Evolutionary conservation across 371 early-diverging fungal species (phyloP), one percentile per base, ranked within the genome.

Genomic region (Mucor mucedo): DNA sequence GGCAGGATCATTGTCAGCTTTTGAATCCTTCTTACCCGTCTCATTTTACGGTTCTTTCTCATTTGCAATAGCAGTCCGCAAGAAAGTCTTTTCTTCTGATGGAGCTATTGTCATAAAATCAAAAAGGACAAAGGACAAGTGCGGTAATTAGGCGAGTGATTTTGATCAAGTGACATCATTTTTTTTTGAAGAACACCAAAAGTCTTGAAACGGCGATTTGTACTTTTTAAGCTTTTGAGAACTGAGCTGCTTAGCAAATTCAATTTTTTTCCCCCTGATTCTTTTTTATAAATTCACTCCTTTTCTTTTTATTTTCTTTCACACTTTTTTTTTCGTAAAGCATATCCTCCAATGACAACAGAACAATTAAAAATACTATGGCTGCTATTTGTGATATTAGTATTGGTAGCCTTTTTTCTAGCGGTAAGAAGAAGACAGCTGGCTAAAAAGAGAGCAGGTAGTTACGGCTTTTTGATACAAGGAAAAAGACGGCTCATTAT

Each of bases 381-480:
- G 65, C 58, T 60, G 11, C 13, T 70, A 16, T 65, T 62, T 38
- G 64, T 70, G 14, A 14, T 66, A 29, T 49, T 70, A 29, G 8
- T 65, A 13, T 27, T 70, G 21, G 64, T 62, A 4, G 62, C 65
- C 35, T 58, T 47, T 21, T 21, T 21, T 33, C 33, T 70, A 9
- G 70, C 66, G 11, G 33, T 61, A 13, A 47, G 62, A 42, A 56
- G 63, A 11, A 58, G 70, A 29, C 44, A 59, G 14, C 33, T 52
- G 14, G 55, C 58, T 35, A 35, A 27, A 29, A 6, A 10, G n/a
- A 42, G 11, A n/a, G 44, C n/a, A 42, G 21, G 21, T 21, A 21
- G 21, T 21, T 21, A 21, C 21, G 21, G 21, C 21, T 21, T 21
- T 21, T 21, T 21, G 21, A 21, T 21, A 21, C 21, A 21, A 21